phyloP scores from a whole-genome alignment of 2,329 filamentous ascomycete species.

The Zymoseptoria pseudotritici region DNA sequence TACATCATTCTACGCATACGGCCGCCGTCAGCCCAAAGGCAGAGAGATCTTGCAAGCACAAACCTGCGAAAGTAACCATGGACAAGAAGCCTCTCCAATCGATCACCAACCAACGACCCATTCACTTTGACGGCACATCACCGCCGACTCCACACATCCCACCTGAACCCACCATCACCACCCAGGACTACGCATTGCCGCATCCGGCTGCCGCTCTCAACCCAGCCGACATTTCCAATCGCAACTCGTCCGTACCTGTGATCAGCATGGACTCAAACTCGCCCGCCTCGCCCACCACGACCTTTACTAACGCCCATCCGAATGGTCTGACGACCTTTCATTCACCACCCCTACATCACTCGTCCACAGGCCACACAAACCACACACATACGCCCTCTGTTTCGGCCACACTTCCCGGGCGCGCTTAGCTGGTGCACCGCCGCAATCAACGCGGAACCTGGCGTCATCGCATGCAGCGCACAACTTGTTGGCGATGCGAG shows the following conservation, averaged over 20 bases:
- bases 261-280: no score
- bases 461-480: conserved; percentile 21
- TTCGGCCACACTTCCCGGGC: conserved; percentile 4
- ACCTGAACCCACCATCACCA: background rate
- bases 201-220: background rate
- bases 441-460: conserved; percentile 20
- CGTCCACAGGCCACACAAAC: background rate
- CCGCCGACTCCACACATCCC: background rate
- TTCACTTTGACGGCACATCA: conserved; percentile 7
- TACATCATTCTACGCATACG: no score
- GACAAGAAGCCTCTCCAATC: background rate
- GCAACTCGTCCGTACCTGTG: no score
- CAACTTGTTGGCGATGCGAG: conserved; percentile 24
- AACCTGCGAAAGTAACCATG: background rate
- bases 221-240: background rate
- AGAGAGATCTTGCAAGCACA: background rate
- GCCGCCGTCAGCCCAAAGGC: no score
- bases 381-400: background rate
- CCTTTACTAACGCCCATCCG: no score
- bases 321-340: no score
- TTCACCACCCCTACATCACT: background rate
- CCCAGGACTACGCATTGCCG: no score
- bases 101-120: background rate
- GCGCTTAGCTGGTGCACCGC: conserved; percentile 16
- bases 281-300: no score